Percentiles rank a stretch among this genome's conserved stretches.
These are phyloP conservation scores for Phaffomyces antillensis DNA, from an alignment of 805 yeast genomes.

Conservation along the genomic window DNA sequence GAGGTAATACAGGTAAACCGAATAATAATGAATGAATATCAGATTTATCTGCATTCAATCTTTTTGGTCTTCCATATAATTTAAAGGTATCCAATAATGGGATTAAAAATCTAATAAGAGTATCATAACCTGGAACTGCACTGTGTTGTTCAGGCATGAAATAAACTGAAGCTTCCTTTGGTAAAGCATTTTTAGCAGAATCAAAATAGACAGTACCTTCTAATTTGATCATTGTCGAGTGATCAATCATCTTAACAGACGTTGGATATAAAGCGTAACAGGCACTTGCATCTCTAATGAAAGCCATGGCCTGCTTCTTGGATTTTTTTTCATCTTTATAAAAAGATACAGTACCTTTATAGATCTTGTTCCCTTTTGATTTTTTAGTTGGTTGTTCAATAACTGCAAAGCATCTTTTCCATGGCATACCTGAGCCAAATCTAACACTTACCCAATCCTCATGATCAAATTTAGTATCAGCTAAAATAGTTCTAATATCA, in stretches of 20 bases:
- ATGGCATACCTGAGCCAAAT: conserved; percentile 96
- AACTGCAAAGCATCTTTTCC: conserved; percentile 92
- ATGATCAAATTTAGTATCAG: conserved; percentile 78
- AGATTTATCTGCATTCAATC: conserved; percentile 62
- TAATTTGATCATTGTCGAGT: conserved; percentile 79
- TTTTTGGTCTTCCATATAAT: conserved; percentile 73
- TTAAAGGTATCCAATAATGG: conserved; percentile 72
- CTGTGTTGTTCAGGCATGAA: conserved; percentile 82
- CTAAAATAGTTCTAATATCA: conserved; percentile 78
- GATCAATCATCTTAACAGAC: conserved; percentile 71
- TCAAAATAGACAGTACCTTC: conserved; percentile 73
- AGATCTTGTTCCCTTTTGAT: conserved; percentile 35
- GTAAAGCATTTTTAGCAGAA: conserved; percentile 36
- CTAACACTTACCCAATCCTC: conserved; percentile 95
- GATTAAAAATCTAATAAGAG: conserved; percentile 71
- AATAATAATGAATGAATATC: conserved; percentile 61
- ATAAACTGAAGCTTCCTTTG: conserved; percentile 58
- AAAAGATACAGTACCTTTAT: conserved; percentile 37
- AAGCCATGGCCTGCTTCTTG: conserved; percentile 76
- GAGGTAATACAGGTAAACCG: conserved; percentile 79
- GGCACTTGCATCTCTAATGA: conserved; percentile 58
- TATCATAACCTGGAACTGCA: conserved; percentile 76
- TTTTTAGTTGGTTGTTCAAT: conserved; percentile 60
- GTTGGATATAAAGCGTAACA: conserved; percentile 93
- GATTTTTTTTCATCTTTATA: conserved; percentile 73